Percentiles rank a stretch among this genome's conserved stretches.
These are phyloP conservation scores for Juglanconis oblonga DNA, from an alignment of 2,329 filamentous ascomycete genomes.

Conservation along the genomic window DNA sequence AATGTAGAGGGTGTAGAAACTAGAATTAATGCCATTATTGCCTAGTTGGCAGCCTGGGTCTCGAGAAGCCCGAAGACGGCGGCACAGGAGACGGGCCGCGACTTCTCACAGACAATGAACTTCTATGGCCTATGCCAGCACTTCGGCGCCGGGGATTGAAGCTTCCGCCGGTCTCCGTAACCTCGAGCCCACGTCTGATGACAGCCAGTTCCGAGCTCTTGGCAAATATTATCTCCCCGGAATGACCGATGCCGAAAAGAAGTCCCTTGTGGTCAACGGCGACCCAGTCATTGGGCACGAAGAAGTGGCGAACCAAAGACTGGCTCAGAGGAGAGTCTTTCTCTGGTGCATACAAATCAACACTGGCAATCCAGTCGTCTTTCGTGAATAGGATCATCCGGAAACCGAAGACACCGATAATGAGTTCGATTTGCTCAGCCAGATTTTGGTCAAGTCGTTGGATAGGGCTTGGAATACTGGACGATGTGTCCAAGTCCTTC, in stretches of 20 bases:
- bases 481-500: neutral
- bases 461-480: neutral
- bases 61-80: neutral
- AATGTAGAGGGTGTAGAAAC: too few relatives aligned
- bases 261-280: conserved; percentile 7
- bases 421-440: conserved; percentile 60
- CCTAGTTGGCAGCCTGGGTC: neutral
- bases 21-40: too few relatives aligned
- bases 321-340: neutral
- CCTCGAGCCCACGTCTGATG: conserved; percentile 21
- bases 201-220: conserved; percentile 19
- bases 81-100: neutral
- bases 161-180: conserved; percentile 16
- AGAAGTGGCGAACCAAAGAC: conserved; percentile 20
- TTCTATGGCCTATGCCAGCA: neutral
- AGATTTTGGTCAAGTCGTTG: neutral
- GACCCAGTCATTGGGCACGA: conserved; percentile 24
- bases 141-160: conserved; percentile 15
- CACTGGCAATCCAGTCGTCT: conserved; percentile 12
- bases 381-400: conserved; percentile 20
- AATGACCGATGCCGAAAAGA: conserved; percentile 9
- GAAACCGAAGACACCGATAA: conserved; percentile 65
- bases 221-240: conserved; percentile 19
- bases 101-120: neutral
- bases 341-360: neutral